Evolutionary conservation across 805 yeast genomes (phyloP).

Genomic region (Soucietia sequanensis): DNA sequence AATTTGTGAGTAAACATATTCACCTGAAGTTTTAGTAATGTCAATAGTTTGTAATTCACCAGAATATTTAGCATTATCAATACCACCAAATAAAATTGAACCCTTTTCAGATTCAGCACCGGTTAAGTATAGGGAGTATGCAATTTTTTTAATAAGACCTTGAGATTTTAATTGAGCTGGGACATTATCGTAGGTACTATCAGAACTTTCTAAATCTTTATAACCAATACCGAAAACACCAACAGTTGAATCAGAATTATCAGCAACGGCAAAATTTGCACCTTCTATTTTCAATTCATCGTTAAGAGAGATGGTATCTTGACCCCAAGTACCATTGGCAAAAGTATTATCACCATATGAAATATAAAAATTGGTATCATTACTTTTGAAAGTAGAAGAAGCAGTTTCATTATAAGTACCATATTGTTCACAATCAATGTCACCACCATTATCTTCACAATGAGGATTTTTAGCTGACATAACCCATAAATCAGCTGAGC

Average conservation of each 20-base stretch:
- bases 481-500: constrained; percentile 34
- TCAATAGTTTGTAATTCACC: constrained; percentile 23
- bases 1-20: constrained; percentile 15
- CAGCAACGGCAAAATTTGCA: constrained; percentile 12
- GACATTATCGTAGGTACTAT: constrained; percentile 26
- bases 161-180: constrained; percentile 31
- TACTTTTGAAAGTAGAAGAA: constrained; percentile 31
- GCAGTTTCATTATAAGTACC: constrained; percentile 35
- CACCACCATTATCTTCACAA: constrained; percentile 11
- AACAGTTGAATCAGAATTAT: constrained; percentile 13
- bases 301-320: constrained; percentile 5
- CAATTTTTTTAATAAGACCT: constrained; percentile 33
- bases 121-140: constrained; percentile 39
- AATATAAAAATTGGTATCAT: constrained; percentile 33
- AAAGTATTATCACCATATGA: constrained; percentile 48
- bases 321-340: constrained; percentile 25
- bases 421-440: constrained; percentile 26
- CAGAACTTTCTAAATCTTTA: constrained; percentile 15
- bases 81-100: constrained; percentile 25
- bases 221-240: constrained; percentile 22
- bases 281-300: constrained; percentile 4
- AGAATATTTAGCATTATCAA: constrained; percentile 23
- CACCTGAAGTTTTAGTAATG: constrained; percentile 9
- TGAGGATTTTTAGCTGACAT: constrained; percentile 15
- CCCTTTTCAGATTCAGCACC: constrained; percentile 20